Evolutionary conservation across 495 filamentous ascomycete genomes (phyloP).

Genomic region (Xanthoparmelia taractica): DNA sequence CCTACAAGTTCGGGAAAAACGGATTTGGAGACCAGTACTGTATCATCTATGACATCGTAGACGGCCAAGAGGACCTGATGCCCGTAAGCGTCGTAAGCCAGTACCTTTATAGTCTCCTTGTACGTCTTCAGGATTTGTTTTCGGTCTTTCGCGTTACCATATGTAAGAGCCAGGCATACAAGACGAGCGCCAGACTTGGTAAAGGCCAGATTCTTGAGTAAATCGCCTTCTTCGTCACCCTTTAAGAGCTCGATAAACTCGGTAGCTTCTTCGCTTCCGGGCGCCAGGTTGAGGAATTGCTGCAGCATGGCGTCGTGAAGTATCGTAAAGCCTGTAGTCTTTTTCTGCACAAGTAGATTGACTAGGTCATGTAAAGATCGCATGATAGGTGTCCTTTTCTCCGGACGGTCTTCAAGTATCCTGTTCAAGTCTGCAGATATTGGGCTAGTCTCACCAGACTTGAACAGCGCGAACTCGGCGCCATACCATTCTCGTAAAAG

Average conservation of each 20-base stretch:
- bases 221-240: slow-evolving; percentile 78
- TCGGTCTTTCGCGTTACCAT: slow-evolving; percentile 85
- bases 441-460: slow-evolving; percentile 40
- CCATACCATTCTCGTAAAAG: slow-evolving; percentile 96
- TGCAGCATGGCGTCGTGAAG: slow-evolving; percentile 97
- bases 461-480: slow-evolving; percentile 81
- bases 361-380: slow-evolving; percentile 73
- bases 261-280: slow-evolving; percentile 66
- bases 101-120: slow-evolving; percentile 73
- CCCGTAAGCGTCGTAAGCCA: slow-evolving; percentile 69
- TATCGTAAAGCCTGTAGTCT: slow-evolving; percentile 89
- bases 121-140: slow-evolving; percentile 79
- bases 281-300: slow-evolving; percentile 74
- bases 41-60: slow-evolving; percentile 90
- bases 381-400: slow-evolving; percentile 82
- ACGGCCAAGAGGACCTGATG: slow-evolving; percentile 76
- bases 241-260: slow-evolving; percentile 89
- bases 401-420: slow-evolving; percentile 67
- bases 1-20: slow-evolving; percentile 77
- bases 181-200: slow-evolving; percentile 79
- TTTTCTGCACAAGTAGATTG: slow-evolving; percentile 89
- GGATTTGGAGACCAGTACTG: slow-evolving; percentile 73
- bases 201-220: slow-evolving; percentile 92
- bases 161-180: slow-evolving; percentile 70
- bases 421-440: slow-evolving; percentile 54